Base-by-base conservation (phyloP, 176 grass and related monocot species). In the Musa beccarii region DNA sequence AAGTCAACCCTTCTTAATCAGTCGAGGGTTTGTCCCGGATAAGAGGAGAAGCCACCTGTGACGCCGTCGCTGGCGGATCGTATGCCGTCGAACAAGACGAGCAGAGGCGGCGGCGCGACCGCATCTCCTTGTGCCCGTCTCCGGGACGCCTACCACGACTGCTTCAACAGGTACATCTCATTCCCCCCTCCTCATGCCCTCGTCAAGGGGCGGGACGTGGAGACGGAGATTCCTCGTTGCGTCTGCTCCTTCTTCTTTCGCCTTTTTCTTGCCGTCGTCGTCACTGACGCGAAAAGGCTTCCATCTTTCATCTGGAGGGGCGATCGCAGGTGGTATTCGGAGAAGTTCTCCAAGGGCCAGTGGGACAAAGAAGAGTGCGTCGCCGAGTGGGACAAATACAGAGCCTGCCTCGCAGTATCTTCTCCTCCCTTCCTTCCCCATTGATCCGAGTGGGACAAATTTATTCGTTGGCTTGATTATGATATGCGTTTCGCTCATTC, bases 271-370 rank as follows among this genome's bases (percentile, higher is more conserved):
- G 59, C 2, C 50, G 10, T 59, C 1, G 6, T 28, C 52, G 21
- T 74, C 2, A 57, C 13, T 74, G 53, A 10, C 55, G 53, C 26
- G 25, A 56, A 15, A 54, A 59, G 20, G 24, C 6, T 26, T 2
- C 13, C 8, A 17, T 26, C 15, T 56, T 54, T 74, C 52, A 62
- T 49, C 20, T n/a, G 49, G 52, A 12, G 7, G 63, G 69, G 1
- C 2, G 29, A 50, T 75, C 19, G 74, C 51, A 86, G 85, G 68
- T 97, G 95, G 95, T 98, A 98, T 81, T 78, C 86, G 15, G 95
- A 98, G 9, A 91, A 97, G 86, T 98, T 98, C 78, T 87, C 95
- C 28, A 93, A 98, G 80, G 94, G 90, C 5, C 86, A 93, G 75
- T 93, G 90, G 84, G 81, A 98, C 50, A 89, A 80, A 69, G 95